Percentiles rank a stretch among this genome's conserved stretches.
Conservation (phyloP, 1,284 basidiomycete genomes). For the Wallemia mellicola region DNA sequence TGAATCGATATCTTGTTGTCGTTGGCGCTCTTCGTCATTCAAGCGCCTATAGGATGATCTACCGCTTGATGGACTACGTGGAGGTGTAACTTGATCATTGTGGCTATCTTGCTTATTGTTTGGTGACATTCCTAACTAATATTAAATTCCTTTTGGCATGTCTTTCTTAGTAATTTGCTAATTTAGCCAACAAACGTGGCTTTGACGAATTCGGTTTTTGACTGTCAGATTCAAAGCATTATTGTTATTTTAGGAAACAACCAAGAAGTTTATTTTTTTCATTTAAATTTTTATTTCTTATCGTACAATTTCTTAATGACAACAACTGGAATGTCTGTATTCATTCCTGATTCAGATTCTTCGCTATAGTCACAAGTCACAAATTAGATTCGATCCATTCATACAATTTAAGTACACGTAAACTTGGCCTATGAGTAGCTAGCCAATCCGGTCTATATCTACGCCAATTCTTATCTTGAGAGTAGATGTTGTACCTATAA, state of each 20-base stretch:
- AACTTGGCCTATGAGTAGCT: neutral
- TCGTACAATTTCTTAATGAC: neutral
- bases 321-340: neutral
- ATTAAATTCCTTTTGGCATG: neutral
- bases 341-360: neutral
- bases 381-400: neutral
- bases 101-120: neutral
- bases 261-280: neutral
- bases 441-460: neutral
- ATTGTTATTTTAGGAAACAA: neutral
- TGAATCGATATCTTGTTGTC: constrained; percentile 59
- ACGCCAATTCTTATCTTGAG: neutral
- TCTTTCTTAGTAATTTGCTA: neutral
- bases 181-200: neutral
- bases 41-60: neutral
- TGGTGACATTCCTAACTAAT: neutral
- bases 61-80: neutral
- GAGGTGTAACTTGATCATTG: neutral
- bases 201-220: neutral
- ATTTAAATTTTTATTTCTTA: neutral
- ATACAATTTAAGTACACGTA: neutral
- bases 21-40: constrained; percentile 36
- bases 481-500: neutral
- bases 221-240: neutral
- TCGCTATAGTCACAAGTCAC: neutral